A percentile compares a stretch with the other conserved stretches of the same genome.
These are phyloP conservation scores for Hortaea sp. DNA, from an alignment of 2,329 filamentous ascomycete genomes.

Conservation along the genomic window DNA sequence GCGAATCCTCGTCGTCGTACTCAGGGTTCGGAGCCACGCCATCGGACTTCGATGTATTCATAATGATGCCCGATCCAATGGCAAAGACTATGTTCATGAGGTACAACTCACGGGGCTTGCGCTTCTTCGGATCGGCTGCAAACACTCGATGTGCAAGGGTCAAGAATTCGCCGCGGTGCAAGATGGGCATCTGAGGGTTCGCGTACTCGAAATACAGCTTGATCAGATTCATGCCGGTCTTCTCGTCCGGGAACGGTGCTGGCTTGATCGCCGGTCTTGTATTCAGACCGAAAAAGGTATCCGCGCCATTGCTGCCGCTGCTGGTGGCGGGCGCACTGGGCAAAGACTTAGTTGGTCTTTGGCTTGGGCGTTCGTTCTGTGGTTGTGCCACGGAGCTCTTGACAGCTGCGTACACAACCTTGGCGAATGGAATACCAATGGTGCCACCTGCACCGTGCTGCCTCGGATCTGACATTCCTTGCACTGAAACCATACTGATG, in stretches of 20 bases:
- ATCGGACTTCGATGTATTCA: slow-evolving; percentile 42
- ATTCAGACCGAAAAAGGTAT: slow-evolving; percentile 95
- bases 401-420: slow-evolving; percentile 88
- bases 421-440: slow-evolving; percentile 86
- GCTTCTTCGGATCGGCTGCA: slow-evolving; percentile 52
- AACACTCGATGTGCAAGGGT: slow-evolving; percentile 78
- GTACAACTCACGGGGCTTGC: slow-evolving; percentile 76
- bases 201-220: slow-evolving; percentile 90
- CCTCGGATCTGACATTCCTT: slow-evolving; percentile 66
- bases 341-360: slow-evolving; percentile 46
- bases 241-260: slow-evolving; percentile 70
- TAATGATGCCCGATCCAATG: slow-evolving; percentile 86
- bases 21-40: slow-evolving; percentile 19
- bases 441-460: slow-evolving; percentile 62
- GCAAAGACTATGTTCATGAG: slow-evolving; percentile 95
- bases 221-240: slow-evolving; percentile 62
- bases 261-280: slow-evolving; percentile 80
- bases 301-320: slow-evolving; percentile 62
- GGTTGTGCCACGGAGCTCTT: slow-evolving; percentile 57
- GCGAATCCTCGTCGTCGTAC: slow-evolving; percentile 10
- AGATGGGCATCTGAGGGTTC: slow-evolving; percentile 88
- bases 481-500: slow-evolving; percentile 66
- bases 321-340: slow-evolving; percentile 40
- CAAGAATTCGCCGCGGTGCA: slow-evolving; percentile 85
- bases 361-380: slow-evolving; percentile 52